Percentiles rank a stretch among this genome's conserved stretches.
phyloP scores from a whole-genome alignment of 2,329 filamentous ascomycete genomes.

The Albophoma yamanashiensis region DNA sequence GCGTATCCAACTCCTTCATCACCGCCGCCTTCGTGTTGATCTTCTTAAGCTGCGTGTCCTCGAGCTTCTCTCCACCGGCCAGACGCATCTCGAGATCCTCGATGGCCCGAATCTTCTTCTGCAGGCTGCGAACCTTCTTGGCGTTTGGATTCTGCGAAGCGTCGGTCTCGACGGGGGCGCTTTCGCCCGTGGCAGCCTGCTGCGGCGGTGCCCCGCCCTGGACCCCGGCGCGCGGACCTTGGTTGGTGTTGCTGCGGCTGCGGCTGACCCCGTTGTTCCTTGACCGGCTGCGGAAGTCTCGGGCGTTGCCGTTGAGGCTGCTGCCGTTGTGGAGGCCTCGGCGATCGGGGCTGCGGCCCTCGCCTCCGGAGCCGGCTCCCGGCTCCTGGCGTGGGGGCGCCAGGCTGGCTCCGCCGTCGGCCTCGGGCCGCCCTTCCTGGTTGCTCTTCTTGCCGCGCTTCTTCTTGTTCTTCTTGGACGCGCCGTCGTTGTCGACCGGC shows the following conservation, averaged over 20 bases:
- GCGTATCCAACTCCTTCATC: slow-evolving; percentile 64
- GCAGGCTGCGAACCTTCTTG: slow-evolving; percentile 85
- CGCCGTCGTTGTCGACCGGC: slow-evolving; percentile 56
- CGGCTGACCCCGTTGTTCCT: slow-evolving; percentile 36
- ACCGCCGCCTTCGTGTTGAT: slow-evolving; percentile 82
- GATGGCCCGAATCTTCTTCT: slow-evolving; percentile 97
- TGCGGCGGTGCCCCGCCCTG: slow-evolving; percentile 11
- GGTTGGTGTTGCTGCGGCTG: slow-evolving; percentile 42
- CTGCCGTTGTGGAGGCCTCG: slow-evolving; percentile 30
- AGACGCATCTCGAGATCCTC: slow-evolving; percentile 97
- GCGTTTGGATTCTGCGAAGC: slow-evolving; percentile 59
- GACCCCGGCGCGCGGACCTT: slow-evolving; percentile 18
- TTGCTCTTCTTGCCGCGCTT: slow-evolving; percentile 88
- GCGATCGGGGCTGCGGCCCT: slow-evolving; percentile 57
- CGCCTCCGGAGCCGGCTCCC: slow-evolving; percentile 30
- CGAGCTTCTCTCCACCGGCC: slow-evolving; percentile 88
- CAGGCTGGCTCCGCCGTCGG: slow-evolving; percentile 34
- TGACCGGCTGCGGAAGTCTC: slow-evolving; percentile 1
- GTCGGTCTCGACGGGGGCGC: slow-evolving; percentile 21
- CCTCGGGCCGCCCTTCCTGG: slow-evolving; percentile 53
- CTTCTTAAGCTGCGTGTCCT: slow-evolving; percentile 98
- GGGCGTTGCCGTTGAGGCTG: slow-evolving; percentile 1
- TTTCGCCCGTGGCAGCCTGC: slow-evolving; percentile 31
- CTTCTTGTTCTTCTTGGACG: slow-evolving; percentile 93
- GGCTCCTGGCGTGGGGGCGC: slow-evolving; percentile 32